Base-by-base conservation (phyloP, 108 stramenopile genomes). In the Cyclotella choctawhatcheeana region DNA sequence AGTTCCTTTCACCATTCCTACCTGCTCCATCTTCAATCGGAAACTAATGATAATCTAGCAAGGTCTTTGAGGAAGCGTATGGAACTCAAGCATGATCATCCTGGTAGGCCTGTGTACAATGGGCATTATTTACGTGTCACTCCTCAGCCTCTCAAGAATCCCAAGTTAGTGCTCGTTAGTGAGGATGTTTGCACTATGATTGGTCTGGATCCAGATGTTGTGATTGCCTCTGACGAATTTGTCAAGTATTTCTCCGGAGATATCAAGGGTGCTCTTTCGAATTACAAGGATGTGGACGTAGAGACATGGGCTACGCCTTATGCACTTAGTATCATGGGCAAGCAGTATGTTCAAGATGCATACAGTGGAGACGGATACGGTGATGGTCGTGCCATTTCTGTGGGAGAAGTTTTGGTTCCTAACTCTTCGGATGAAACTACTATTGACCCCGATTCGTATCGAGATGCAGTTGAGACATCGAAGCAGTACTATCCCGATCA, bases 331-430 rank as follows among this genome's bases (percentile, higher is more conserved):
- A 93, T 96, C 69, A 90, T 93, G 86, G 95, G 95, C 48, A 74
- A 75, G 26, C 69, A 87, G 1, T 91, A 89, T 52, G 85, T 86
- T 29, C 77, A 68, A 67, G 92, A 93, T 82, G 89, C 90, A 10
- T 82, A 88, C 59, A 91, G 92, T n/a, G 95, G 95, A 10, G 77
- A 92, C 30, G 95, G 91, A 26, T 96, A 96, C 69, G 95, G 95
- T 5, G 95, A 96, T 74, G 95, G 95, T 8, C 76, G 93, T 0
- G 95, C 95, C 45, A 91, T 93, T 63, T 73, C 71, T 12, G 84
- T 95, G 45, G 93, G 85, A 5, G 93, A 95, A 73, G 73, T 92
- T 22, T 52, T 82, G 13, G 73, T 68, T 44, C 69, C 67, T 34
- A 18, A 24, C 22, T 20, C 58, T 18, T 13, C 44, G 30, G 56